phyloP scores from a whole-genome alignment of 805 yeast genomes.

The Saccharomycodes ludwigii region DNA sequence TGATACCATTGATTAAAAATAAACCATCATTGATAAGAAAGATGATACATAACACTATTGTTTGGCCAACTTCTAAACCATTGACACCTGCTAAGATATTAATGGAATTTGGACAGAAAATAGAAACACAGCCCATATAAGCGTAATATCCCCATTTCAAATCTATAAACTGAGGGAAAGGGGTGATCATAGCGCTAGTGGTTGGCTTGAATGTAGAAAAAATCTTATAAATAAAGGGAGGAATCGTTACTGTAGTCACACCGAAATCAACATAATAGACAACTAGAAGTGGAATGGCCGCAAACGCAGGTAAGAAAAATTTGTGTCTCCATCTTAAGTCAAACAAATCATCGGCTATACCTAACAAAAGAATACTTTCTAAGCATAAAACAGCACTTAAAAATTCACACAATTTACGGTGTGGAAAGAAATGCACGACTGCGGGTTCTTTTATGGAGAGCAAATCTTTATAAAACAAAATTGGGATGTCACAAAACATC shows the following conservation, averaged over 20 bases:
- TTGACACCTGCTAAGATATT: conserved; percentile 93
- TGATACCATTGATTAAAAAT: conserved; percentile 41
- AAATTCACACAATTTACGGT: conserved; percentile 71
- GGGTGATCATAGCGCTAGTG: no score
- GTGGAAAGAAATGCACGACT: conserved; percentile 60
- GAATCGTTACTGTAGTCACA: conserved; percentile 76
- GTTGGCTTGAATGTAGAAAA: conserved; percentile 23
- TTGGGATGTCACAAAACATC: conserved; percentile 80
- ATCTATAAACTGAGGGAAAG: conserved; percentile 32
- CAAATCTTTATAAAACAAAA: conserved; percentile 52
- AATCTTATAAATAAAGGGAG: conserved; percentile 43
- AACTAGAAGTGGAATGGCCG: conserved; percentile 79
- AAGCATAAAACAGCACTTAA: conserved; percentile 75
- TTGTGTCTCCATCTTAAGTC: conserved; percentile 97
- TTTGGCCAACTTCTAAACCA: conserved; percentile 94
- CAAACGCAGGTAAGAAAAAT: conserved; percentile 89
- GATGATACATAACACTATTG: conserved; percentile 61
- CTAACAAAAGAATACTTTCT: conserved; percentile 73
- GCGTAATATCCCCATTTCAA: conserved; percentile 69
- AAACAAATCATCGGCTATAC: conserved; percentile 87
- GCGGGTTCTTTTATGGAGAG: conserved; percentile 3
- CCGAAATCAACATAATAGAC: conserved; percentile 93
- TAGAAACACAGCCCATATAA: conserved; percentile 86
- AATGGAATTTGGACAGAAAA: conserved; percentile 92
- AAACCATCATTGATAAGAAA: conserved; percentile 66